phyloP scores from a whole-genome alignment of 2,329 filamentous ascomycete genomes.

The Dactylellina leptospora region DNA sequence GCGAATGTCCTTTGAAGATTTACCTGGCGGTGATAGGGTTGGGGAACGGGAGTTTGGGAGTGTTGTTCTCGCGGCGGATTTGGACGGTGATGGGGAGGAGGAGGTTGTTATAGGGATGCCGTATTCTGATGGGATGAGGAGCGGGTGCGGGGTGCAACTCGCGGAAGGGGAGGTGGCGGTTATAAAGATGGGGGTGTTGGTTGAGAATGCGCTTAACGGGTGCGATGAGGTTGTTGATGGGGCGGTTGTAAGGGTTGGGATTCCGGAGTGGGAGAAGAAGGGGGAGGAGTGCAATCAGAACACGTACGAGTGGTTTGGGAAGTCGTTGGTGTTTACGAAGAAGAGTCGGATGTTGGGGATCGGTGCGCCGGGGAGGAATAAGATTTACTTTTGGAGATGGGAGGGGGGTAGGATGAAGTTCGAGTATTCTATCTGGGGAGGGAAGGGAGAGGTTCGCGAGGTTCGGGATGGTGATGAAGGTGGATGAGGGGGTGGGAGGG shows the following conservation, averaged over 20 bases:
- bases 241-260: conserved; percentile 7
- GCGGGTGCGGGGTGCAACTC: conserved; percentile 48
- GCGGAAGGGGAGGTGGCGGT: conserved; percentile 55
- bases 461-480: conserved; percentile 54
- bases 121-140: conserved; percentile 20
- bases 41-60: conserved; percentile 54
- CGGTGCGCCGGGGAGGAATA: conserved; percentile 52
- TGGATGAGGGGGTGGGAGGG: conserved; percentile 32
- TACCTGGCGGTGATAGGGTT: conserved; percentile 27
- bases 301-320: conserved; percentile 55
- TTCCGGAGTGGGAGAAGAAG: conserved; percentile 16
- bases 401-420: not conserved
- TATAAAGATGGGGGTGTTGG: conserved; percentile 20
- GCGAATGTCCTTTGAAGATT: conserved; percentile 29
- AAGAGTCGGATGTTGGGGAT: conserved; percentile 43
- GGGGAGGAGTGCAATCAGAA: conserved; percentile 11
- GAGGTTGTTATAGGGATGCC: conserved; percentile 45
- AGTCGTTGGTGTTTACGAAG: conserved; percentile 31
- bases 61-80: conserved; percentile 51
- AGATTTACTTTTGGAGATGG: conserved; percentile 53
- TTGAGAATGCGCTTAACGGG: conserved; percentile 26
- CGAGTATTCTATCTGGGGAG: conserved; percentile 25
- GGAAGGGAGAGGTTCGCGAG: conserved; percentile 47
- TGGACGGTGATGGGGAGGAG: conserved; percentile 51
- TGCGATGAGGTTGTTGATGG: conserved; percentile 27